Evolutionary conservation across 2,329 filamentous ascomycete genomes (phyloP).

Genomic region (Knoxdaviesia proteae): DNA sequence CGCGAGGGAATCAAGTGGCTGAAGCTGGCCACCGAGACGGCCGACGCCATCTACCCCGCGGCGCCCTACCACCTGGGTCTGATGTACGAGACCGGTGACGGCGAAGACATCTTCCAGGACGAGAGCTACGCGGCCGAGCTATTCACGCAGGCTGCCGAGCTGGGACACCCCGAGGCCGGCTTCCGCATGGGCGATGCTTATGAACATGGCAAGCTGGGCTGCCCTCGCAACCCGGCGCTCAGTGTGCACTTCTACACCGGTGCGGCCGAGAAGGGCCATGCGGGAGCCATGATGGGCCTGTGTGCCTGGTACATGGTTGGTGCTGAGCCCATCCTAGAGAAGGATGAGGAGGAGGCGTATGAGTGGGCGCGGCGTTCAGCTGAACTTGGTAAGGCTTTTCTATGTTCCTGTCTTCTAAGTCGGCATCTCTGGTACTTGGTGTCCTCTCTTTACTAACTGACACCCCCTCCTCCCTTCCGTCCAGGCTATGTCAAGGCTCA

Average conservation of each 20-base stretch:
- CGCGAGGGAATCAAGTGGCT: conserved; percentile 91
- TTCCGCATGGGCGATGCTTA: conserved; percentile 90
- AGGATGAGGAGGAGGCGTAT: conserved; percentile 89
- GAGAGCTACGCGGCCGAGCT: conserved; percentile 79
- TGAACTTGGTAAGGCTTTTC: conserved; percentile 46
- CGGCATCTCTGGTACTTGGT: background rate
- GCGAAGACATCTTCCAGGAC: conserved; percentile 84
- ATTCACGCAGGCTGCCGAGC: conserved; percentile 81
- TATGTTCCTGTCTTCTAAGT: background rate
- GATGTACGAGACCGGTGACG: conserved; percentile 81
- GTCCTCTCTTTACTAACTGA: background rate
- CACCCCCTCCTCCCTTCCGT: background rate
- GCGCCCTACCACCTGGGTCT: conserved; percentile 80
- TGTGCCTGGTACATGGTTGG: conserved; percentile 98
- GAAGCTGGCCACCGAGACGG: conserved; percentile 75
- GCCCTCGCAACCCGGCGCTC: conserved; percentile 74
- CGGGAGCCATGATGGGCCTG: conserved; percentile 88
- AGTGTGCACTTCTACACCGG: conserved; percentile 96
- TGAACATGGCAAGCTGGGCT: conserved; percentile 73
- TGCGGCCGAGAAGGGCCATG: conserved; percentile 66
- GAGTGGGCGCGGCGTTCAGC: conserved; percentile 86
- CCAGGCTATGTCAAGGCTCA: conserved; percentile 54
- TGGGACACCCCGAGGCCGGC: conserved; percentile 72
- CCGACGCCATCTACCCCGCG: conserved; percentile 78
- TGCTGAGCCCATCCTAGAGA: conserved; percentile 75